These are phyloP conservation scores for Aspergillus cavernicola DNA, from an alignment of 495 filamentous ascomycete species.

Conservation along the genomic window DNA sequence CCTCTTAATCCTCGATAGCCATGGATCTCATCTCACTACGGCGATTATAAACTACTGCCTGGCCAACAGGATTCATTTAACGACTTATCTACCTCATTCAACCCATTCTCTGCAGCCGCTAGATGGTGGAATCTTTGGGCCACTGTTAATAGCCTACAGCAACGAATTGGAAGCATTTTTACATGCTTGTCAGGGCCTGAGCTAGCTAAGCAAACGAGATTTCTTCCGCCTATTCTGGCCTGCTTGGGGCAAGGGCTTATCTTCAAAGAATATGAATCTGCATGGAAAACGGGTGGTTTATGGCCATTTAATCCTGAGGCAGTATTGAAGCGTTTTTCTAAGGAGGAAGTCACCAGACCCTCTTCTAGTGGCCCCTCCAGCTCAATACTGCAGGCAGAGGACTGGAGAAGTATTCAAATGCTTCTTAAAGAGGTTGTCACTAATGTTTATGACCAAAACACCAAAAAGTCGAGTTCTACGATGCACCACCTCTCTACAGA, in stretches of 20 bases:
- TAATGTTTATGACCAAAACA: conserved; percentile 6
- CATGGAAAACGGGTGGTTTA: no score
- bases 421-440: not conserved
- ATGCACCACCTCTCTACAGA: not conserved
- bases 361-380: no score
- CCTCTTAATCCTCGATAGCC: not conserved
- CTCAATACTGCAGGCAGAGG: not conserved
- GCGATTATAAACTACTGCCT: not conserved
- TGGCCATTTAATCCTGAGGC: no score
- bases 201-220: not conserved
- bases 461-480: not conserved
- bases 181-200: not conserved
- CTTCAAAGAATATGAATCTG: no score
- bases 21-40: conserved; percentile 1
- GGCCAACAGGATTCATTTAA: conserved; percentile 1
- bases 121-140: not conserved
- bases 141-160: not conserved
- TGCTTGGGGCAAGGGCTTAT: not conserved
- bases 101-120: conserved; percentile 2
- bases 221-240: not conserved
- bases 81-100: not conserved
- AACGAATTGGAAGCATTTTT: not conserved
- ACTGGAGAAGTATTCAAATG: conserved; percentile 4
- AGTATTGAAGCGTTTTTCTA: no score
- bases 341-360: no score